Percentiles rank a stretch among this genome's conserved stretches.
Conservation (phyloP, 108 stramenopile species). For the Cyclotella baltica region DNA sequence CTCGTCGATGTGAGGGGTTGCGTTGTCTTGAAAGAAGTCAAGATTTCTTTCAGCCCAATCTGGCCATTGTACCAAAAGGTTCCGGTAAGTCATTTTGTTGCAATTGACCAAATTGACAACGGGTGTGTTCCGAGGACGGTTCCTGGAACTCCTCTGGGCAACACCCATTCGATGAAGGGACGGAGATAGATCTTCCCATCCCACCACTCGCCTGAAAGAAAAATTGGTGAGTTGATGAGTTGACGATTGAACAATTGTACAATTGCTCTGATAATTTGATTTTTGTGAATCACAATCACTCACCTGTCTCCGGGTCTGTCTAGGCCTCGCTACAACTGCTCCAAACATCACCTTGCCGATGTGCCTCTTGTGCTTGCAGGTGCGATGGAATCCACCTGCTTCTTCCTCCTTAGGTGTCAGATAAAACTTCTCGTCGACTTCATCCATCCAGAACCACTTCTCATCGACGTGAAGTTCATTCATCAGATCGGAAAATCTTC, state of each 20-base stretch:
- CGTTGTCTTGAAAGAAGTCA: conserved; percentile 17
- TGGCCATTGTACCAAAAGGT: neutral
- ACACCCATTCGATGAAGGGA: neutral
- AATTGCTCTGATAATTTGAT: no score
- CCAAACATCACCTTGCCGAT: neutral
- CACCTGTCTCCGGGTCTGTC: neutral
- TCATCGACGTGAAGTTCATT: neutral
- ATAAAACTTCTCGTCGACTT: neutral
- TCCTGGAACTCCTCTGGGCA: neutral
- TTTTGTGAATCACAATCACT: no score
- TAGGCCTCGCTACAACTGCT: neutral
- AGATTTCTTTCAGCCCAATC: conserved; percentile 1
- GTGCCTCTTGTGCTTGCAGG: neutral
- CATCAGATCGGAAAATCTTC: neutral
- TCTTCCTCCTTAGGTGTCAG: neutral
- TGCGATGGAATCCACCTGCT: neutral
- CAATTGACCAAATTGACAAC: neutral
- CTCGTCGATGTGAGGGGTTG: conserved; percentile 9
- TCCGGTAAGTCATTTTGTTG: neutral
- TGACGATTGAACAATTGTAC: no score
- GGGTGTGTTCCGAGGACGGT: neutral
- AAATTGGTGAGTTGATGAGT: no score
- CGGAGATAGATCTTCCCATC: conserved; percentile 15
- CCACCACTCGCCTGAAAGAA: conserved; percentile 14
- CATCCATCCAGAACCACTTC: neutral